A percentile compares a stretch with the other conserved stretches of the same genome.
Evolutionary conservation across 352 stramenopile genomes (phyloP).

Genomic region (Saprolegnia parasitica): DNA sequence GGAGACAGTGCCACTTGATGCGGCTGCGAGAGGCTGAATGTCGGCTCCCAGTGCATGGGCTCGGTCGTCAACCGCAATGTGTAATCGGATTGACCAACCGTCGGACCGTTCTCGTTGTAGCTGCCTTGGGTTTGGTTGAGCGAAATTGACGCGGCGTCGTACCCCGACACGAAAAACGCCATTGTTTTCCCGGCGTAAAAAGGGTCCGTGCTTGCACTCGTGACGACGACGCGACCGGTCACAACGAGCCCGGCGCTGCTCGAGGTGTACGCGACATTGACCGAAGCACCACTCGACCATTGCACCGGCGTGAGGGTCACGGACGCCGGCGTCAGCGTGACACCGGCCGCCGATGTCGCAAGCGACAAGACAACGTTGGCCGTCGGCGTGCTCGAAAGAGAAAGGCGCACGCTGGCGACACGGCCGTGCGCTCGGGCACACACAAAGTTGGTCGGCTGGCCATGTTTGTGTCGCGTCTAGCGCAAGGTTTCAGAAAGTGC

Average conservation of each 20-base stretch:
- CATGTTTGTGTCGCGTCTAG: conserved; percentile 9
- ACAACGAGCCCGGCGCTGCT: not conserved
- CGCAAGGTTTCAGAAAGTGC: not conserved
- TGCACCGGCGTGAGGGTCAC: conserved; percentile 18
- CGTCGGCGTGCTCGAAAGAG: conserved; percentile 40
- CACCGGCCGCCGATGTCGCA: conserved; percentile 10
- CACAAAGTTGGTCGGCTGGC: conserved; percentile 35
- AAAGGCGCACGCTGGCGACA: conserved; percentile 39
- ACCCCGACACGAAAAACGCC: conserved; percentile 16
- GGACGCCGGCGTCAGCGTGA: not conserved
- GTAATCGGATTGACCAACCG: conserved; percentile 32
- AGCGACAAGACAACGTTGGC: conserved; percentile 41
- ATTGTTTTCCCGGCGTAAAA: conserved; percentile 3
- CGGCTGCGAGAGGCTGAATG: conserved; percentile 27
- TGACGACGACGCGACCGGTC: not conserved
- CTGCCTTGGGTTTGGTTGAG: conserved; percentile 27
- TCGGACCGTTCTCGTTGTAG: conserved; percentile 29
- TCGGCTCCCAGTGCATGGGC: conserved; percentile 61
- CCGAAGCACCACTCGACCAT: conserved; percentile 2
- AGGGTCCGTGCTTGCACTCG: conserved; percentile 12
- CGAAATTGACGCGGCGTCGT: not conserved
- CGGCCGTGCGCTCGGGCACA: conserved; percentile 42
- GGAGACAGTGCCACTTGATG: not conserved
- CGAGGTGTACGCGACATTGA: conserved; percentile 9
- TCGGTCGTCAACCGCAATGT: conserved; percentile 42